Percentiles rank a stretch among this genome's conserved stretches.
Evolutionary conservation across 495 filamentous ascomycete genomes (phyloP).

Genomic region (Coniosporium apollinis): DNA sequence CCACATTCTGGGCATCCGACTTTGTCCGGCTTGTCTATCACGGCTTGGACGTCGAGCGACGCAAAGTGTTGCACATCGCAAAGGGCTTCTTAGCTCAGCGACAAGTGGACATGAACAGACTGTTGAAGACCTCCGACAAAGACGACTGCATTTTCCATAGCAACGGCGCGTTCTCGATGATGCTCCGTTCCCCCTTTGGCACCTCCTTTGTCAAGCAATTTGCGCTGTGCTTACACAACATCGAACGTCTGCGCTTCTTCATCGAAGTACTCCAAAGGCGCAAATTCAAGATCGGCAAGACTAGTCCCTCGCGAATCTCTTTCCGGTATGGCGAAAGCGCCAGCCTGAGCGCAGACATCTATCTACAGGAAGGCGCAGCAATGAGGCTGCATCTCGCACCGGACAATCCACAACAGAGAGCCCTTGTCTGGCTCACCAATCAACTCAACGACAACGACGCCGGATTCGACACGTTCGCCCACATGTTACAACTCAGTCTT

Average conservation of each 20-base stretch:
- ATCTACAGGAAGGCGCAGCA: slow-evolving; percentile 17
- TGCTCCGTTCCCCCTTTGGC: slow-evolving; percentile 39
- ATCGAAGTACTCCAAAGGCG: slow-evolving; percentile 41
- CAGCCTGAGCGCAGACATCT: slow-evolving; percentile 20
- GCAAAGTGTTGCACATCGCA: slow-evolving; percentile 17
- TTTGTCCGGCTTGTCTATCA: slow-evolving; percentile 1
- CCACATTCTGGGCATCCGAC: slow-evolving; percentile 1
- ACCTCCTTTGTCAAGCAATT: slow-evolving; percentile 36
- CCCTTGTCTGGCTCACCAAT: slow-evolving; percentile 43
- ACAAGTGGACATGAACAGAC: slow-evolving; percentile 25
- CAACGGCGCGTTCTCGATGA: slow-evolving; percentile 41
- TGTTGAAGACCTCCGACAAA: slow-evolving; percentile 35
- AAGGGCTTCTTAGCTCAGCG: slow-evolving; percentile 22
- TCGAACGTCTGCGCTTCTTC: slow-evolving; percentile 49
- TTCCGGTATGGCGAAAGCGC: slow-evolving; percentile 37
- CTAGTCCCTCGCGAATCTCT: slow-evolving; percentile 42
- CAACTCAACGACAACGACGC: slow-evolving; percentile 40
- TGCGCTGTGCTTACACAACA: slow-evolving; percentile 35
- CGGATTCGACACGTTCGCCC: slow-evolving; percentile 38
- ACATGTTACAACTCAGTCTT: slow-evolving; percentile 42
- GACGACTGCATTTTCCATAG: slow-evolving; percentile 42
- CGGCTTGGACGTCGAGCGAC: slow-evolving; percentile 3
- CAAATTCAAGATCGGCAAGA: slow-evolving; percentile 33
- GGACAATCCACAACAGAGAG: slow-evolving; percentile 60
- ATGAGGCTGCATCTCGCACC: slow-evolving; percentile 35